Evolutionary conservation across 2,329 filamentous ascomycete genomes (phyloP).

Genomic region (Penicillium italicum): DNA sequence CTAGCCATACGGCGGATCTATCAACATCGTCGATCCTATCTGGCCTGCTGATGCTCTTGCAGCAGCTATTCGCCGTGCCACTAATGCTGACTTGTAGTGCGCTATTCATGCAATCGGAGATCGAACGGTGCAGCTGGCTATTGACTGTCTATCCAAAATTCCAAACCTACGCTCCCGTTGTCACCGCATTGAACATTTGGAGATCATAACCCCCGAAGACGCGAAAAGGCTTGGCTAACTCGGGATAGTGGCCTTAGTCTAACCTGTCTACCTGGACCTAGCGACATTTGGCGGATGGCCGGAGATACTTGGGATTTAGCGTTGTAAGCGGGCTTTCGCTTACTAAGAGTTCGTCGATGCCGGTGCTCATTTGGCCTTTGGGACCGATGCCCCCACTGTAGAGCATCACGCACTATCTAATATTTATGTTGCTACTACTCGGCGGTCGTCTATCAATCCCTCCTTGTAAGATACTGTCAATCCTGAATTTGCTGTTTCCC

Average conservation of each 20-base stretch:
- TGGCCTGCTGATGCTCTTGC: constrained; percentile 43
- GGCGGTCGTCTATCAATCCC: constrained; percentile 43
- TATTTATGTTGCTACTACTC: constrained; percentile 50
- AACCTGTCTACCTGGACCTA: constrained; percentile 42
- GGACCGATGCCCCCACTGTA: constrained; percentile 50
- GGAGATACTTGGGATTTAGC: constrained; percentile 41
- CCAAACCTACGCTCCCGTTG: constrained; percentile 30
- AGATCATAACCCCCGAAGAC: constrained; percentile 47
- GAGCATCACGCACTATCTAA: constrained; percentile 45
- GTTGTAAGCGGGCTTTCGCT: constrained; percentile 48
- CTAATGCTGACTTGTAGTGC: constrained; percentile 45
- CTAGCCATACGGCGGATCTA: constrained; percentile 41
- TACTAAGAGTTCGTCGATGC: constrained; percentile 47
- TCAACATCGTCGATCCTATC: constrained; percentile 39
- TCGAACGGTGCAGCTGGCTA: constrained; percentile 43
- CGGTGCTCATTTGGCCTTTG: constrained; percentile 45
- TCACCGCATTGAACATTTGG: constrained; percentile 52
- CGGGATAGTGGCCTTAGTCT: constrained; percentile 44
- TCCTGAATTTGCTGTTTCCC: constrained; percentile 39
- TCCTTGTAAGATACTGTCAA: constrained; percentile 39
- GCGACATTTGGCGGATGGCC: constrained; percentile 49
- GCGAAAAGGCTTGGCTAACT: constrained; percentile 44
- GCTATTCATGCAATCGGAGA: constrained; percentile 53
- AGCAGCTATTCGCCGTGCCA: constrained; percentile 44
- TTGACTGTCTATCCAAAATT: constrained; percentile 30